Evolutionary conservation across 306 rosid genomes (phyloP).

Genomic region (Pyrus communis): DNA sequence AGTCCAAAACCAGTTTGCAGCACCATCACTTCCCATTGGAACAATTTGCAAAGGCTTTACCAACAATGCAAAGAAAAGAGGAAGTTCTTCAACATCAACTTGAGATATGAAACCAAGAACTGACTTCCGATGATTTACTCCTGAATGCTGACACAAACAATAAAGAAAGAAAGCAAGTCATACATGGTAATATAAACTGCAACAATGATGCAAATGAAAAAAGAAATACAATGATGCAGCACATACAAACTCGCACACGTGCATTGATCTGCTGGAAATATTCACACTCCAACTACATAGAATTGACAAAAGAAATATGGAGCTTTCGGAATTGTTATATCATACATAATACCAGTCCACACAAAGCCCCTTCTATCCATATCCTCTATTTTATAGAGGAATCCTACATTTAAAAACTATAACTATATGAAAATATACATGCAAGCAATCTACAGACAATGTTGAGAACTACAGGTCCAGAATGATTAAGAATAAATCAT

Average conservation of each 20-base stretch:
- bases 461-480: background rate
- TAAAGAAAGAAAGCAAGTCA: background rate
- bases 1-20: conserved; percentile 62
- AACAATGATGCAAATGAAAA: background rate
- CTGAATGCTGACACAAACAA: conserved; percentile 53
- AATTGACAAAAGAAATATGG: background rate
- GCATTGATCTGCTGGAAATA: background rate
- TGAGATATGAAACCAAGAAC: conserved; percentile 71
- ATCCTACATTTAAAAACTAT: background rate
- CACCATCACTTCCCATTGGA: conserved; percentile 38
- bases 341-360: background rate
- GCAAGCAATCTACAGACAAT: background rate
- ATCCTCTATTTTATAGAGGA: background rate
- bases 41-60: conserved; percentile 73
- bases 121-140: conserved; percentile 76
- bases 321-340: background rate
- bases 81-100: conserved; percentile 73
- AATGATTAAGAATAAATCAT: background rate
- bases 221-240: background rate
- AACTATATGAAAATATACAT: background rate
- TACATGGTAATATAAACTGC: background rate
- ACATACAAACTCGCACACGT: background rate
- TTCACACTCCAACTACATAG: background rate
- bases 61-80: conserved; percentile 74
- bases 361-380: background rate